phyloP scores from a whole-genome alignment of 78 protist species.

The Planoprotostelium fungivorum region DNA sequence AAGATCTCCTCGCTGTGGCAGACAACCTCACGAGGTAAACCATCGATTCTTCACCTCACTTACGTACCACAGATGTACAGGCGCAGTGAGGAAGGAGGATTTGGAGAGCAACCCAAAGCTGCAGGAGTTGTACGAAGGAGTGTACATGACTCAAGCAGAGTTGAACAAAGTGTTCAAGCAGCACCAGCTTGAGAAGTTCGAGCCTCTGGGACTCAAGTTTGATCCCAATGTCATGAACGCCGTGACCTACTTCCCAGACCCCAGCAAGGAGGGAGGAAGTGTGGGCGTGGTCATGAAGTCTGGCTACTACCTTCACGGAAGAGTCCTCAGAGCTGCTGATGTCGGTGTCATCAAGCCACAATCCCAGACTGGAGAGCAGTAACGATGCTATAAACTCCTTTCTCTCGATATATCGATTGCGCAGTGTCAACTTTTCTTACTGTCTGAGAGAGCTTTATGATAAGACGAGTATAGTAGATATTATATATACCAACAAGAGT shows the following conservation, averaged over 20 bases:
- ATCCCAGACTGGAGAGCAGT: too few relatives aligned
- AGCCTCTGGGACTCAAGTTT: slow-evolving; percentile 40
- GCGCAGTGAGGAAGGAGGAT: slow-evolving; percentile 2
- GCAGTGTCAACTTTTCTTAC: too few relatives aligned
- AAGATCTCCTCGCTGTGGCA: slow-evolving; percentile 22
- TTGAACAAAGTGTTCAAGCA: background rate
- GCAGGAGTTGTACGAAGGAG: slow-evolving; percentile 22
- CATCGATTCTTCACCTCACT: background rate
- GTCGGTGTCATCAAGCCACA: slow-evolving; percentile 46
- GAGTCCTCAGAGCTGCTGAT: slow-evolving; percentile 34
- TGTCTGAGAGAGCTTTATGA: too few relatives aligned
- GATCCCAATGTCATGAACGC: slow-evolving; percentile 57
- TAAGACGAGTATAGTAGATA: too few relatives aligned
- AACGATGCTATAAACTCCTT: too few relatives aligned
- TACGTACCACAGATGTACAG: background rate
- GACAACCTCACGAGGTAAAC: background rate
- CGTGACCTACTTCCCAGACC: slow-evolving; percentile 29
- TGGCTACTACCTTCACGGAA: slow-evolving; percentile 39
- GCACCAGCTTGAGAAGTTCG: background rate
- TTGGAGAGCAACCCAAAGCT: background rate
- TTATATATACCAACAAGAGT: too few relatives aligned
- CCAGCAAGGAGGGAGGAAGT: slow-evolving; percentile 22
- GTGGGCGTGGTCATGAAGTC: slow-evolving; percentile 9
- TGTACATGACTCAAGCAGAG: slow-evolving; percentile 4
- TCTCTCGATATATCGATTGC: too few relatives aligned